Percentiles rank a stretch among this genome's conserved stretches.
Evolutionary conservation across 306 rosid genomes (phyloP).

Genomic region (Spatholobus suberectus): DNA sequence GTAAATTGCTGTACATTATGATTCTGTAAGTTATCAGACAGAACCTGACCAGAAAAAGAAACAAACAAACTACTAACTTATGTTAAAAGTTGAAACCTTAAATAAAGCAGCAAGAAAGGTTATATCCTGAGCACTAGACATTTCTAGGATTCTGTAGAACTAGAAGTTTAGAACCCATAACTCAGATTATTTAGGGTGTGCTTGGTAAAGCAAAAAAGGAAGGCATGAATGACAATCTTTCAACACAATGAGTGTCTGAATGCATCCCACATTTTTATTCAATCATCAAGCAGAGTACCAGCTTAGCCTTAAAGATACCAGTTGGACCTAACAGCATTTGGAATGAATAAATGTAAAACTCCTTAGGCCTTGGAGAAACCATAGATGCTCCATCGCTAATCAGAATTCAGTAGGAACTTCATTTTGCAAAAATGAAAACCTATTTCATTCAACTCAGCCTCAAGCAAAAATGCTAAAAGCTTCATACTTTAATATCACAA

Average conservation of each 20-base stretch:
- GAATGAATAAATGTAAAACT: slow-evolving; percentile 8
- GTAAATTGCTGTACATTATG: not conserved
- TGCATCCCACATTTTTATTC: slow-evolving; percentile 7
- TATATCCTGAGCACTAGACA: not conserved
- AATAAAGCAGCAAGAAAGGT: not conserved
- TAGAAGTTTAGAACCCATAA: not conserved
- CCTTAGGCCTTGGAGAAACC: slow-evolving; percentile 21
- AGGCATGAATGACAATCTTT: not conserved
- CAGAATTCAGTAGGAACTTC: slow-evolving; percentile 23
- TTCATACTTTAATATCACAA: slow-evolving; percentile 7
- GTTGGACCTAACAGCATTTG: slow-evolving; percentile 23
- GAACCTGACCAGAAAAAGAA: not conserved
- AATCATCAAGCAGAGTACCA: slow-evolving; percentile 1
- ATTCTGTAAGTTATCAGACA: slow-evolving; percentile 4
- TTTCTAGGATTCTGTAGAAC: not conserved
- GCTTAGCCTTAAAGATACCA: not conserved
- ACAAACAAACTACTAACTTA: not conserved
- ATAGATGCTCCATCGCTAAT: not conserved
- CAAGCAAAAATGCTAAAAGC: not conserved
- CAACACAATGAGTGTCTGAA: not conserved
- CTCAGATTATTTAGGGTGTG: not conserved
- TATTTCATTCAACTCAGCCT: slow-evolving; percentile 19
- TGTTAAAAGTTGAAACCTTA: slow-evolving; percentile 10
- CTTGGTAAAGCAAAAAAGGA: not conserved
- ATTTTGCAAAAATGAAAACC: slow-evolving; percentile 30